Conservation (phyloP, 345 rosid species). For the Salix caprea region DNA sequence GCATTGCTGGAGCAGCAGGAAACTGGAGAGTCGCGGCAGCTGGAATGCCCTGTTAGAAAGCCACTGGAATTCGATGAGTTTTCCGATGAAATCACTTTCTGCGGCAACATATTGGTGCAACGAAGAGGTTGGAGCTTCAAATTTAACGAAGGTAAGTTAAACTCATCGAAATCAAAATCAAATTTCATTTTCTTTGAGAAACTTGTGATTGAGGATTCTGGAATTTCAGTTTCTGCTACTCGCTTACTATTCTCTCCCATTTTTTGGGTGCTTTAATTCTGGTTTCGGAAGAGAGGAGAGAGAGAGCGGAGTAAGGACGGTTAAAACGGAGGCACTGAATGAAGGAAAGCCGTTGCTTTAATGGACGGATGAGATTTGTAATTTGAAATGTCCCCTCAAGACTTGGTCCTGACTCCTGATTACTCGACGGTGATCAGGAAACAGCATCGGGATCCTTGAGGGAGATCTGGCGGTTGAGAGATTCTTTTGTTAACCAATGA, state of each 20-base stretch:
- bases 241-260: constrained; percentile 44
- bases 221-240: constrained; percentile 2
- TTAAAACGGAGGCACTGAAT: constrained; percentile 10
- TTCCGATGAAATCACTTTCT: neutral
- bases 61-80: constrained; percentile 24
- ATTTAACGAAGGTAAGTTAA: constrained; percentile 10
- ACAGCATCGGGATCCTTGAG: neutral
- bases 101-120: neutral
- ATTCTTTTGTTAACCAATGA: neutral
- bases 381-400: constrained; percentile 11
- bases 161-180: constrained; percentile 10
- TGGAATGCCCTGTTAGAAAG: constrained; percentile 16
- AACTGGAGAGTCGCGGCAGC: constrained; percentile 15
- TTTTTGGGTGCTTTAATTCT: constrained; percentile 15
- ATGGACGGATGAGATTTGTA: constrained; percentile 38
- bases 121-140: constrained; percentile 10
- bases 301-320: neutral
- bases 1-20: constrained; percentile 36
- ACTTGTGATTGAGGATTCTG: constrained; percentile 35
- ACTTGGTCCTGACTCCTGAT: constrained; percentile 26
- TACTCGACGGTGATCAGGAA: constrained; percentile 7
- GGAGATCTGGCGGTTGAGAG: neutral
- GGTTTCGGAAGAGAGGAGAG: constrained; percentile 3
- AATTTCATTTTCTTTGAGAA: constrained; percentile 34
- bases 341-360: constrained; percentile 31